Percentiles rank a stretch among this genome's conserved stretches.
phyloP scores from a whole-genome alignment of 352 stramenopile species.

The Ophiocytium majus region DNA sequence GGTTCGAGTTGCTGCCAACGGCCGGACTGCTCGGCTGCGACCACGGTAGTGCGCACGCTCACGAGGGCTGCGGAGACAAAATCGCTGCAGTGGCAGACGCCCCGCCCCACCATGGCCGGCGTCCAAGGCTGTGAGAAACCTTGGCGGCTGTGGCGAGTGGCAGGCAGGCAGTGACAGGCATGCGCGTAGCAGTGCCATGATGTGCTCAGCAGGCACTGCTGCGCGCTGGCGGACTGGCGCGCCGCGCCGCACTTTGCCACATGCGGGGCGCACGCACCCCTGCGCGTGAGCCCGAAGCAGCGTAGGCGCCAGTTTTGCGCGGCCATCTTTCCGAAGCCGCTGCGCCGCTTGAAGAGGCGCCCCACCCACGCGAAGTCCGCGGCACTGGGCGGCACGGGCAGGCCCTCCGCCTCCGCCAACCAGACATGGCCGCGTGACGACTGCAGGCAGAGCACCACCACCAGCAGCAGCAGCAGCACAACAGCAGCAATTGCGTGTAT shows the following conservation, averaged over 20 bases:
- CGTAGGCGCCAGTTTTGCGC: constrained; percentile 46
- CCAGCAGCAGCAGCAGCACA: background rate
- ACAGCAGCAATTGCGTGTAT: too few relatives aligned
- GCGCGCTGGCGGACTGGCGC: background rate
- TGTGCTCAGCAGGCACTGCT: background rate
- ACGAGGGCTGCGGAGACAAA: background rate
- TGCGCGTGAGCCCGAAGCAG: constrained; percentile 31
- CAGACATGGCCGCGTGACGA: background rate
- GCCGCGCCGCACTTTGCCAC: background rate
- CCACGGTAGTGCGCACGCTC: too few relatives aligned
- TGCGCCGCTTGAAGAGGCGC: constrained; percentile 39
- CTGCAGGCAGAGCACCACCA: too few relatives aligned
- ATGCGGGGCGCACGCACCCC: background rate
- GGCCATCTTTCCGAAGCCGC: constrained; percentile 53
- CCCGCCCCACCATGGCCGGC: background rate
- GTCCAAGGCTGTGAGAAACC: background rate
- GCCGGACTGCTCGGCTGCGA: too few relatives aligned
- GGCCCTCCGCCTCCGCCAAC: constrained; percentile 6
- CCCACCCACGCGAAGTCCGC: constrained; percentile 48
- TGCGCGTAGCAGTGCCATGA: background rate
- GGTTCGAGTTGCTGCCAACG: too few relatives aligned
- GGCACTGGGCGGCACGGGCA: constrained; percentile 34
- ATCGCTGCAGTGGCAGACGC: background rate
- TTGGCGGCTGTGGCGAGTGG: background rate
- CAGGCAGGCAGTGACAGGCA: background rate